Base-by-base conservation (phyloP, 108 stramenopile genomes). In the Stephanodiscus triporus region DNA sequence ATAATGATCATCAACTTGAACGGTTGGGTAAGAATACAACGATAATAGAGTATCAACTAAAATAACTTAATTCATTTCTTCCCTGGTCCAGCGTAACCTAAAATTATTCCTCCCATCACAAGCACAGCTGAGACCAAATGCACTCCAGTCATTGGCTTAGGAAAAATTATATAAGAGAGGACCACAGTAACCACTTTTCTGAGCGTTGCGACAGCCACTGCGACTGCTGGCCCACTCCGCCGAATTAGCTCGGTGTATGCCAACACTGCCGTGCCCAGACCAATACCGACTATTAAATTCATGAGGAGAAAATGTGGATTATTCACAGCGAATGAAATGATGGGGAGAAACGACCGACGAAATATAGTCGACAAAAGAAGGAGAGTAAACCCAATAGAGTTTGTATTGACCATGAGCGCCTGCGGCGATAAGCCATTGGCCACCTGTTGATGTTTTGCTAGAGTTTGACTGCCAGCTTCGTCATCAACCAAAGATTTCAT, bases 321-420 rank as follows among this genome's bases (percentile, higher is more conserved):
- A 11, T 47, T 40, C 4, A 72, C 36, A 17, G 70, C 62, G n/a
- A 72, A 55, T 20, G 72, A 45, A 55, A 72, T 61, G 14, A 84
- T 78, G 10, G 68, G 72, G 1, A 80, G 6, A 6, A 68, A 13
- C 55, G 84, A 82, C n/a, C 70, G 78, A 14, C 70, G 56, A 24
- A 86, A 38, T 22, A 73, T 58, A n/a, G 79, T 73, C 16, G 81
- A 73, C 4, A 66, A 40, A 6, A 79, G 20, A 8, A 90, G 63
- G 11, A 75, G 62, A 0, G 57, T 36, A 22, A 84, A 88, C 20
- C 87, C 89, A 47, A 90, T 81, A 1, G 77, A 75, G 68, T 90
- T 88, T 11, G 82, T 82, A 55, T 90, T 90, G 48, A 83, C 84
- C 89, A 90, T 87, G 43, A 89, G 80, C 20, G 61, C 69, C 0